These are phyloP conservation scores for Mycena albidolilacea DNA, from an alignment of 768 basidiomycete genomes.

Conservation along the genomic window DNA sequence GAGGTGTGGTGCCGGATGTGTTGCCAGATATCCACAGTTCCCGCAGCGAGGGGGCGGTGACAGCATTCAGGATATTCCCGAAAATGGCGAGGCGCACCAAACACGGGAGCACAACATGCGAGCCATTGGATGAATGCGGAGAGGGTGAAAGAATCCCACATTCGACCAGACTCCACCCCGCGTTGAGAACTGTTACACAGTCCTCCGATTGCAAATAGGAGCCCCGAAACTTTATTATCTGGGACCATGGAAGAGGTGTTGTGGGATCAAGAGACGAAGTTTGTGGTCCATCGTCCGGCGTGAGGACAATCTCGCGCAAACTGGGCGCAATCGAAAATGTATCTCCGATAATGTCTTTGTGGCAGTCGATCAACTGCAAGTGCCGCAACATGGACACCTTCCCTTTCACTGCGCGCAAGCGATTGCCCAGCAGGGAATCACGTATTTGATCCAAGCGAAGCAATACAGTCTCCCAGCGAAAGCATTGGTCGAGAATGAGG, in stretches of 20 bases:
- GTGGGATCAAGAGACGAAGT: not conserved
- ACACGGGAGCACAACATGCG: not conserved
- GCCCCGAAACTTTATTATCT: not conserved
- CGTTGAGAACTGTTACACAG: not conserved
- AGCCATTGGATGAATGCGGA: not conserved
- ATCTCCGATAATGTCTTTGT: not conserved
- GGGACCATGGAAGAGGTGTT: not conserved
- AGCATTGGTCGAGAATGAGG: not conserved
- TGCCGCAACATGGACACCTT: not conserved
- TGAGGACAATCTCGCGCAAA: not conserved
- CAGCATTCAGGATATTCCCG: not conserved
- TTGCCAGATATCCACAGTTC: not conserved
- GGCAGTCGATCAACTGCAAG: not conserved
- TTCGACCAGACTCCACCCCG: not conserved
- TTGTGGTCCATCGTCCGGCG: not conserved
- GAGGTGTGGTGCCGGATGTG: no score
- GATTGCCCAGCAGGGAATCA: not conserved
- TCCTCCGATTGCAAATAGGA: not conserved
- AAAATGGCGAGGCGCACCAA: not conserved
- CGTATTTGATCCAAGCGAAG: not conserved
- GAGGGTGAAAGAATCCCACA: not conserved
- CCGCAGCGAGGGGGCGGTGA: not conserved
- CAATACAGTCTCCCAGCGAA: not conserved
- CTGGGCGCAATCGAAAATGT: constrained; percentile 4
- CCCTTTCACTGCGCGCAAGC: not conserved